A percentile compares a stretch with the other conserved stretches of the same genome.
Evolutionary conservation across 352 stramenopile genomes (phyloP).

Genomic region (Pythium periplocum): DNA sequence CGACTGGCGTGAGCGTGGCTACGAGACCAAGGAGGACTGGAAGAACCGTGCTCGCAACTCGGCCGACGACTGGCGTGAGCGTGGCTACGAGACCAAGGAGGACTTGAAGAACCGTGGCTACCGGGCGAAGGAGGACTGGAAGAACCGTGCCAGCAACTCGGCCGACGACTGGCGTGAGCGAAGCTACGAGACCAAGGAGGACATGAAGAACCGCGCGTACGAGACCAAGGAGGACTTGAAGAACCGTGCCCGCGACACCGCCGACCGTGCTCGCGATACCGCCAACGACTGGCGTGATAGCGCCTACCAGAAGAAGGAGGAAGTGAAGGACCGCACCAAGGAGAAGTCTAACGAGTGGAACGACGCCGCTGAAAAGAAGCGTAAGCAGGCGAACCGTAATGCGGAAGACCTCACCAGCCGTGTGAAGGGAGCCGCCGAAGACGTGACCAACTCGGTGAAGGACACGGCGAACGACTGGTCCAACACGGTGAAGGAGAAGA

Average conservation of each 20-base stretch:
- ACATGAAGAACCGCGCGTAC: conserved; percentile 24
- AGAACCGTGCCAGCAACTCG: too few species aligned
- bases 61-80: conserved; percentile 19
- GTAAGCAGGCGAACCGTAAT: conserved; percentile 15
- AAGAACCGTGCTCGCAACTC: conserved; percentile 27
- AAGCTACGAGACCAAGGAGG: too few species aligned
- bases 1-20: conserved; percentile 23
- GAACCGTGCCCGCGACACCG: too few species aligned
- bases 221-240: conserved; percentile 25
- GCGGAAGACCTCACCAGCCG: conserved; percentile 18
- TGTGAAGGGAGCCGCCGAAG: conserved; percentile 21
- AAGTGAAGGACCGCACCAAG: conserved; percentile 18
- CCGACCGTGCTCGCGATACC: too few species aligned
- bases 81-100: conserved; percentile 26
- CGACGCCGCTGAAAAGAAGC: conserved; percentile 15
- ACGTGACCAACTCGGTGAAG: conserved; percentile 25
- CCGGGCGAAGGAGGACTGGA: conserved; percentile 1
- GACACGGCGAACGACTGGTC: conserved; percentile 25
- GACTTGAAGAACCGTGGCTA: neutral
- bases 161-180: too few species aligned
- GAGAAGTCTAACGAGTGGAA: conserved; percentile 28
- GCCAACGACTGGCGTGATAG: too few species aligned
- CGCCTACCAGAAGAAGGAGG: too few species aligned
- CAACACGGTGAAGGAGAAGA: conserved; percentile 22
- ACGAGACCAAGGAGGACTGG: conserved; percentile 26